Percentiles rank a stretch among this genome's conserved stretches.
Evolutionary conservation across 768 basidiomycete genomes (phyloP).

Genomic region (Boletus bicolor): DNA sequence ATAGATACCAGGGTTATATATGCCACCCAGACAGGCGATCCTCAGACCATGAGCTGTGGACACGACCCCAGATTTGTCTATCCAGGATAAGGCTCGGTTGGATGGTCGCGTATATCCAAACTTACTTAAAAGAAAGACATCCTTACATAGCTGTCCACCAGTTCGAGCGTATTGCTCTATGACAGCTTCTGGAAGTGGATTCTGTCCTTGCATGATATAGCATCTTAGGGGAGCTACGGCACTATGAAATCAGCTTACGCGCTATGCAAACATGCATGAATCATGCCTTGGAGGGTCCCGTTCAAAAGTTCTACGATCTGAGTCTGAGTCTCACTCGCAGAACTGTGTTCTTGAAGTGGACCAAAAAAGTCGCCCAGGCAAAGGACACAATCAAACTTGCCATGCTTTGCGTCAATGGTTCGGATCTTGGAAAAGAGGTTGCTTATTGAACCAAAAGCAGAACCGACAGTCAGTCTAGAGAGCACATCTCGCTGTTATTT

Average conservation of each 20-base stretch:
- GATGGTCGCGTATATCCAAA: slow-evolving; percentile 4
- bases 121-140: slow-evolving; percentile 85
- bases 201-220: slow-evolving; percentile 88
- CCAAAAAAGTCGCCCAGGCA: slow-evolving; percentile 89
- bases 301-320: slow-evolving; percentile 60
- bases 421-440: slow-evolving; percentile 80
- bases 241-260: slow-evolving; percentile 12
- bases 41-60: slow-evolving; percentile 77
- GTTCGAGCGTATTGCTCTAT: slow-evolving; percentile 73
- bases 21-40: slow-evolving; percentile 83
- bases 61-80: slow-evolving; percentile 80
- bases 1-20: slow-evolving; percentile 62
- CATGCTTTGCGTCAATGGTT: slow-evolving; percentile 85
- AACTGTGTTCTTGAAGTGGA: slow-evolving; percentile 35
- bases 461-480: slow-evolving; percentile 71
- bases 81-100: slow-evolving; percentile 3
- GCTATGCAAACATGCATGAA: neutral
- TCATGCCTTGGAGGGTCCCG: slow-evolving; percentile 63
- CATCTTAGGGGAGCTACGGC: slow-evolving; percentile 80
- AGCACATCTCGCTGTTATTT: neutral
- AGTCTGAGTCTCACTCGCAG: slow-evolving; percentile 38
- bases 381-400: slow-evolving; percentile 83
- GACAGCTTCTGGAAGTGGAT: slow-evolving; percentile 68
- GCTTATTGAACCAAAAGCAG: slow-evolving; percentile 69
- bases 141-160: slow-evolving; percentile 75